Percentiles rank a stretch among this genome's conserved stretches.
Conservation (phyloP, 192 early-diverging fungal genomes). For the Oehlia diaphana region DNA sequence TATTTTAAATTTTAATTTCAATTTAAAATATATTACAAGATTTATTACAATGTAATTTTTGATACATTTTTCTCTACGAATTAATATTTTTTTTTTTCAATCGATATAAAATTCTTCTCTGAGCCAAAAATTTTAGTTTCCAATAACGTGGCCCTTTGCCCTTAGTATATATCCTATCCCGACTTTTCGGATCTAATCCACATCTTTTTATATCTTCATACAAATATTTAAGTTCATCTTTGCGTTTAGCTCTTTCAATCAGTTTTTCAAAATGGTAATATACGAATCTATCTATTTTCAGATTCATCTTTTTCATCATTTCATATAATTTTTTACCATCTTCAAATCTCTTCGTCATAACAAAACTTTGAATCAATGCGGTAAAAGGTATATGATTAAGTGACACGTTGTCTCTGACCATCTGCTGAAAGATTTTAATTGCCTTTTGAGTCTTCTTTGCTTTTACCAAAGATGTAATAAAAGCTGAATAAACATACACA, state of each 20-base stretch:
- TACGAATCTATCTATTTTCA: not conserved
- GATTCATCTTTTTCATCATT: constrained; percentile 7
- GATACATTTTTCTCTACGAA: not conserved
- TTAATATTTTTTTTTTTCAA: not conserved
- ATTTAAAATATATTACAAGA: too few species aligned
- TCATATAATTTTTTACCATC: constrained; percentile 12
- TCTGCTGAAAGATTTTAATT: not conserved
- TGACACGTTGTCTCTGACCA: not conserved
- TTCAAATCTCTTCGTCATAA: not conserved
- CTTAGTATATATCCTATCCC: not conserved
- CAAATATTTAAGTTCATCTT: not conserved
- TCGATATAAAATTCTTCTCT: not conserved
- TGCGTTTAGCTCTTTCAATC: not conserved
- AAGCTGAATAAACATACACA: constrained; percentile 4
- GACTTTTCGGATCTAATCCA: not conserved
- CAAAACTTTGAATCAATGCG: constrained; percentile 12
- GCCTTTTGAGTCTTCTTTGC: not conserved
- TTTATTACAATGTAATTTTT: too few species aligned
- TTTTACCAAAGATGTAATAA: not conserved
- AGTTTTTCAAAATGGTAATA: constrained; percentile 13
- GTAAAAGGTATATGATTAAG: not conserved
- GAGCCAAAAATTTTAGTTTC: not conserved
- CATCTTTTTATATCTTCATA: not conserved
- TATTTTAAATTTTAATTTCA: too few species aligned
- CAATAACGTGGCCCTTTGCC: constrained; percentile 11